Evolutionary conservation across 2,329 filamentous ascomycete genomes (phyloP), one percentile per base, ranked within the genome.

Genomic region (Colletotrichum endophyticum): DNA sequence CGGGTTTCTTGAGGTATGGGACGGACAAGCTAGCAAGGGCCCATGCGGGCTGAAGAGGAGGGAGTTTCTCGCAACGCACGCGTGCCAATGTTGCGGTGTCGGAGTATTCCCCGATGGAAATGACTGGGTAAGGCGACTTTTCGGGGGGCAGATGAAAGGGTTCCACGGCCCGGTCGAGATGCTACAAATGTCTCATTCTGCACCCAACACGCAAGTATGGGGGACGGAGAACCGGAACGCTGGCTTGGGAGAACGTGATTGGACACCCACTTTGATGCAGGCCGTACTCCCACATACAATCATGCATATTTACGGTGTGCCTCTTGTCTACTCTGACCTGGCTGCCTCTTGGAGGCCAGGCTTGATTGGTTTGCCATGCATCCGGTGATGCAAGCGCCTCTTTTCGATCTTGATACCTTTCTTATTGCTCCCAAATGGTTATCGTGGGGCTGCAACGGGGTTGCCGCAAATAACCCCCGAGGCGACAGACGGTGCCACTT

Each of bases 101-200:
- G 44, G 44, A 22, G n/a, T 22, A 53, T 53, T 53, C 44, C 44
- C 44, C 44, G 44, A 53, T 22, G n/a, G n/a, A 13, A 1, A 0
- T 53, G n/a, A 53, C 44, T 53, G 44, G 44, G 44, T 22, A 22
- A 22, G 44, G 44, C 44, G 44, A 53, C 44, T 22, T 53, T 25
- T 53, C 44, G 44, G 44, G 44, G n/a, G 44, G 44, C n/a, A 7
- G 0, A 0, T 49, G 11, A 22, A 39, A 53, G 44, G 66, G 66
- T 68, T n/a, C 66, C 44, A 57, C 49, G 30, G 66, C 19, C 66
- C 66, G 44, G 28, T 57, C 66, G 44, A 68, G 28, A 36, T 27
- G 64, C 66, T 44, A 39, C 66, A 81, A 75, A 79, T 79, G 53
- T 79, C 44, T 53, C 77, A 34, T 28, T 63, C 32, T 36, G 27